A percentile compares a stretch with the other conserved stretches of the same genome.
Evolutionary conservation across 768 basidiomycete genomes (phyloP).

Genomic region (Mycena galopus): DNA sequence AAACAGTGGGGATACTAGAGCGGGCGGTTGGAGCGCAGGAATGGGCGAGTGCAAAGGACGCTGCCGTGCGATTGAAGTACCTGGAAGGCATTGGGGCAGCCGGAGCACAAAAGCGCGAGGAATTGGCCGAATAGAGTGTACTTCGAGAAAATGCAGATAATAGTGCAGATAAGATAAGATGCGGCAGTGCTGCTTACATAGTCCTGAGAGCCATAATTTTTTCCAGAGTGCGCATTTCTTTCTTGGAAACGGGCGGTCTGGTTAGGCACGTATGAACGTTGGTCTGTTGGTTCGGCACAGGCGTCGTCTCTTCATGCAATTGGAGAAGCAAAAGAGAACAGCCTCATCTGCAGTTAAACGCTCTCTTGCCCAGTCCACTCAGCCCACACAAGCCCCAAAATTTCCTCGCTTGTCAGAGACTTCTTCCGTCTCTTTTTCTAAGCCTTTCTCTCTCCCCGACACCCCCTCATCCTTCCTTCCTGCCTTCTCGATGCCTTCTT

Average conservation of each 20-base stretch:
- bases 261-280: conserved; percentile 57
- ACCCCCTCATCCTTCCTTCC: conserved; percentile 34
- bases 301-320: conserved; percentile 73
- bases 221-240: neutral
- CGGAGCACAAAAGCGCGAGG: conserved; percentile 39
- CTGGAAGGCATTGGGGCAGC: conserved; percentile 73
- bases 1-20: conserved; percentile 61
- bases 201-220: neutral
- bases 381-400: conserved; percentile 39
- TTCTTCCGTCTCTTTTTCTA: conserved; percentile 40
- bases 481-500: conserved; percentile 44
- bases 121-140: neutral
- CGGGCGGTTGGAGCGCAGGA: conserved; percentile 62
- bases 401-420: conserved; percentile 46
- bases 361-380: conserved; percentile 53
- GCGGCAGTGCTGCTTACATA: no score
- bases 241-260: neutral
- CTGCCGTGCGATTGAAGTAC: conserved; percentile 81
- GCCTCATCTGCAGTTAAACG: conserved; percentile 58
- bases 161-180: no score
- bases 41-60: conserved; percentile 69
- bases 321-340: conserved; percentile 53
- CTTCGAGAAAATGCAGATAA: no score
- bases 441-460: conserved; percentile 36
- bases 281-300: conserved; percentile 60